These are phyloP conservation scores for Colletotrichum sp. DNA, from an alignment of 2,329 filamentous ascomycete genomes.

Conservation along the genomic window DNA sequence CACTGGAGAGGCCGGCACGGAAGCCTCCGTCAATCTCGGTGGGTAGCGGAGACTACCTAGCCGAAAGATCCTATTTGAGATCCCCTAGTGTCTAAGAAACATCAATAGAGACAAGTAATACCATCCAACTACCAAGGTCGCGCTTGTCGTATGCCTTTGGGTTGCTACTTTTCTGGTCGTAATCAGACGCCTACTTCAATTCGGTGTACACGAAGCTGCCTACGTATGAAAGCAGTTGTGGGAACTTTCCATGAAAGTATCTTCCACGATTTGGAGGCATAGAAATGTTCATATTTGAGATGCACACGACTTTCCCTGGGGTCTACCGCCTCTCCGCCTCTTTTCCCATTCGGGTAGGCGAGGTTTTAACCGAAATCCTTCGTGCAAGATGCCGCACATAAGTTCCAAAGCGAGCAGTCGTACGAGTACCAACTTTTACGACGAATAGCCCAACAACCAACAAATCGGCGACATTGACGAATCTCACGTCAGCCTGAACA, in stretches of 20 bases:
- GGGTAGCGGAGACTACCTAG: not conserved
- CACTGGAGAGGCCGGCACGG: not conserved
- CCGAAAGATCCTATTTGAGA: not conserved
- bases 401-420: not conserved
- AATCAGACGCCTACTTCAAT: too few relatives aligned
- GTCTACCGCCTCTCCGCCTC: not conserved
- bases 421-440: not conserved
- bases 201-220: not conserved
- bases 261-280: fast-evolving
- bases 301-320: not conserved
- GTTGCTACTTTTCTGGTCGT: not conserved
- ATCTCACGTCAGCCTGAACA: not conserved
- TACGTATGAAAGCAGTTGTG: not conserved
- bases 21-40: not conserved
- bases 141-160: not conserved
- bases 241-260: not conserved
- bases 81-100: not conserved
- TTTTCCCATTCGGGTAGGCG: not conserved
- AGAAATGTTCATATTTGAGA: not conserved
- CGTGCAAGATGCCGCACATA: not conserved
- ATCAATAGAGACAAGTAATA: not conserved
- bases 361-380: not conserved
- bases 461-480: not conserved
- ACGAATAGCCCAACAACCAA: not conserved
- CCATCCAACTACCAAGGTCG: not conserved